phyloP scores from a whole-genome alignment of 768 basidiomycete genomes.

The Lactarius psammicola region DNA sequence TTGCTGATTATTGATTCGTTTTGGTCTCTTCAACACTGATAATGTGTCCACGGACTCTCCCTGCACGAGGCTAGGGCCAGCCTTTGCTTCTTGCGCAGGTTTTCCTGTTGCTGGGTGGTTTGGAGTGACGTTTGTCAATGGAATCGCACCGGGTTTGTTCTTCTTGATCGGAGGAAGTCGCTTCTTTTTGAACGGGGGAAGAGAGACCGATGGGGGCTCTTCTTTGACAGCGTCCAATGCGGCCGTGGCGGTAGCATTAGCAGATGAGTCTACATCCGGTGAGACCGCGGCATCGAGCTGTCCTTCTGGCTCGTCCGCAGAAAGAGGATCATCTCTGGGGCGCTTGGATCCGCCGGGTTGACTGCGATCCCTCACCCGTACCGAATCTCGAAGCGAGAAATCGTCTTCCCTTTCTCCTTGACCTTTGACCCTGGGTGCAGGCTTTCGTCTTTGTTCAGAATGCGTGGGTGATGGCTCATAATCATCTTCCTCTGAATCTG shows the following conservation, averaged over 20 bases:
- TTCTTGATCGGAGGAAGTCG: slow-evolving; percentile 29
- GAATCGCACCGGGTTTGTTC: slow-evolving; percentile 20
- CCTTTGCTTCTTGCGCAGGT: slow-evolving; percentile 11
- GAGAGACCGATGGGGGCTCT: slow-evolving; percentile 20
- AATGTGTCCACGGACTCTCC: slow-evolving; percentile 19
- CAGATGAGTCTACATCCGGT: slow-evolving; percentile 17
- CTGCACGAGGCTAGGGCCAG: slow-evolving; percentile 7
- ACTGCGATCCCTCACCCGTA: slow-evolving; percentile 15
- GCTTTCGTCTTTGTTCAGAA: slow-evolving; percentile 20
- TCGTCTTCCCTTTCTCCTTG: slow-evolving; percentile 25
- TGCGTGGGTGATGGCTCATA: slow-evolving; percentile 22
- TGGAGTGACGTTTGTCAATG: slow-evolving; percentile 11
- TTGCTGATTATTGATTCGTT: slow-evolving; percentile 21
- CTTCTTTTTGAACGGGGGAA: slow-evolving; percentile 29
- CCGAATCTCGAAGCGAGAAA: slow-evolving; percentile 2
- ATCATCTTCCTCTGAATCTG: slow-evolving; percentile 26
- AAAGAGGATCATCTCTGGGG: slow-evolving; percentile 17
- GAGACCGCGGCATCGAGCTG: slow-evolving; percentile 11
- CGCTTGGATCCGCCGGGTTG: slow-evolving; percentile 22
- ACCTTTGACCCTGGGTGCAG: slow-evolving; percentile 13
- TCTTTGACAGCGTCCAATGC: slow-evolving; percentile 19
- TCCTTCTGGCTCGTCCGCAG: slow-evolving; percentile 21
- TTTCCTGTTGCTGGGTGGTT: slow-evolving; percentile 12
- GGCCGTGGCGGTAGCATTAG: slow-evolving; percentile 8
- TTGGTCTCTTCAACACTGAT: slow-evolving; percentile 26